phyloP scores from a whole-genome alignment of 2,329 filamentous ascomycete genomes.

The Aureobasidium subglaciale region DNA sequence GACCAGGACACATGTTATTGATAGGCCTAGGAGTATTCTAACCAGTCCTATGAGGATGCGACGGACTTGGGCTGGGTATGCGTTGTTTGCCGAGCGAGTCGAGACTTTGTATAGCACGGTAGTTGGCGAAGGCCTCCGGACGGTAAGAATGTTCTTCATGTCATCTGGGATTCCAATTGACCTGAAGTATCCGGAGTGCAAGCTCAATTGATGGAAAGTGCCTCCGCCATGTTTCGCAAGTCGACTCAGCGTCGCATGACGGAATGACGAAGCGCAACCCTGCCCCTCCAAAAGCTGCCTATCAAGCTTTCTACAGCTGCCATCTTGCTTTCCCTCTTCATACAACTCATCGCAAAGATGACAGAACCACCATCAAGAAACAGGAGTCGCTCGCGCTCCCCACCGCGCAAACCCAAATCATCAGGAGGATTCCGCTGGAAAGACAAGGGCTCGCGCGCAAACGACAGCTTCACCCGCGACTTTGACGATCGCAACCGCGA shows the following conservation, averaged over 20 bases:
- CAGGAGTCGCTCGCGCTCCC: conserved; percentile 26
- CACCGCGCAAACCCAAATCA: conserved; percentile 26
- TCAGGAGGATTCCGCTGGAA: conserved; percentile 32
- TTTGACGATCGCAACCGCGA: conserved; percentile 24
- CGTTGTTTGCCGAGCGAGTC: conserved; percentile 55
- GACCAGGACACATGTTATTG: conserved; percentile 29
- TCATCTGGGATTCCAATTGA: neutral
- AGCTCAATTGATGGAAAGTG: neutral
- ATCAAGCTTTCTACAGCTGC: neutral
- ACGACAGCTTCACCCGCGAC: conserved; percentile 21
- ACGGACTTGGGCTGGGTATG: conserved; percentile 38
- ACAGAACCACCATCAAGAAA: neutral
- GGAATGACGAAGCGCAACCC: conserved; percentile 4
- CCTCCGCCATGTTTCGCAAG: neutral
- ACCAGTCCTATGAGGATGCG: conserved; percentile 39
- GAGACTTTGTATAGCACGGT: conserved; percentile 92
- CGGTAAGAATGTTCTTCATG: conserved; percentile 25
- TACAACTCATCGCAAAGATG: neutral
- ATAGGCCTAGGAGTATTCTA: conserved; percentile 37
- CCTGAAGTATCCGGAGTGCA: neutral
- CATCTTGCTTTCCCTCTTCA: neutral
- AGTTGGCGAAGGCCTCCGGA: conserved; percentile 55
- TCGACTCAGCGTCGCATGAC: neutral
- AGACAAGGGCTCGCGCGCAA: conserved; percentile 23
- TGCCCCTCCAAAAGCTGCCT: neutral